Base-by-base conservation (phyloP, 2,329 filamentous ascomycete species). In the Seiridium unicorne region DNA sequence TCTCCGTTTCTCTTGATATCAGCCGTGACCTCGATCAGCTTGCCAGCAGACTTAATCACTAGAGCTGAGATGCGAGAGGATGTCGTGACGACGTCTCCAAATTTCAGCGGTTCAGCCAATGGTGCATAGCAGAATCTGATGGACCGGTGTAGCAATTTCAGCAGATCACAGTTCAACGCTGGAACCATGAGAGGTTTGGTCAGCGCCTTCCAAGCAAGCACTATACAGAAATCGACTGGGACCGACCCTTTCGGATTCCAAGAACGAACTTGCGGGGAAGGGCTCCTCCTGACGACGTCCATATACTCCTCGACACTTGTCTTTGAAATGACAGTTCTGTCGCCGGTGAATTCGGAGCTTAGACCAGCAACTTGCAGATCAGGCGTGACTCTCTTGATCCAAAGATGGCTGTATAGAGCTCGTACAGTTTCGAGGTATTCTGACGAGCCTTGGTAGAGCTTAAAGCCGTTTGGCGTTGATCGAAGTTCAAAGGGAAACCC, bases 51-150 rank as follows among this genome's bases (percentile, higher is more conserved):
- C 76, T 98, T 93, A 79, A 97, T 99, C 81, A 99, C 90, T 69
- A 99, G 93, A 13, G 95, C 92, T 69, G 98, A 98, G 79, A 99
- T 91, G 74, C 95, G 92, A 49, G 95, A 95, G 59, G 91, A 96
- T 3, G 95, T 98, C 63, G 92, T 89, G 18, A 99, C 85, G 63
- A 93, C 87, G 73, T 99, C 95, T 40, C 92, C 95, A 79, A 96
- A 96, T 84, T 96, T 93, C 73, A 96, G 88, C 38, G 38, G 38
- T 13, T 42, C 7, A 1, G 93, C 94, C 59, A 95, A 95, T 31
- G 94, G 93, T 66, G 97, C 85, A 95, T 98, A 98, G 69, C 94
- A 91, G 88, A 98, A 99, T 63, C 91, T 89, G 75, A 99, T 99
- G 53, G 94, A 98, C 63, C 98, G 79, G 77, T 99, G 95, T 8